phyloP scores from a whole-genome alignment of 2,329 filamentous ascomycete species.

The Sclerotinia subarctica region DNA sequence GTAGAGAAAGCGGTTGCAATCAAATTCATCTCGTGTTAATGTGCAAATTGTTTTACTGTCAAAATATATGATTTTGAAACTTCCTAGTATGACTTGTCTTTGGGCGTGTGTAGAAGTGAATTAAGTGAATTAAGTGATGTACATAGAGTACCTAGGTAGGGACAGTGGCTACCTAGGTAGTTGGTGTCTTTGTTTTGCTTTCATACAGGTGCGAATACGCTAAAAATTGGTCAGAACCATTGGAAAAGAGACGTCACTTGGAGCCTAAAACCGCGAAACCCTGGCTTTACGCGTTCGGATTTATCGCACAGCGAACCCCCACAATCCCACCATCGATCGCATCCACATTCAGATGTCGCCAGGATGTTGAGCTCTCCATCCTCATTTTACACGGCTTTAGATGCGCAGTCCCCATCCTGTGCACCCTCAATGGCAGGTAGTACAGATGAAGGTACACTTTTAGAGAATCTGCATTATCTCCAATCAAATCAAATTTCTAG shows the following conservation, averaged over 20 bases:
- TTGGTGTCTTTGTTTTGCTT: neutral
- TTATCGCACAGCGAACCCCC: neutral
- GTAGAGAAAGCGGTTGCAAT: neutral
- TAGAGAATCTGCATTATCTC: constrained; percentile 2
- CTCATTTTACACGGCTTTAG: constrained; percentile 9
- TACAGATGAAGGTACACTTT: neutral
- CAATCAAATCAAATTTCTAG: constrained; percentile 3
- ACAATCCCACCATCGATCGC: neutral
- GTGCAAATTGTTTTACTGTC: neutral
- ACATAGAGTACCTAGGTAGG: no score
- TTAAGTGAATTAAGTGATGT: no score
- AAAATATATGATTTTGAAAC: neutral
- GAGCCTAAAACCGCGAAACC: neutral
- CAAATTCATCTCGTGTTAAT: neutral
- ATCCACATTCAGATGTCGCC: neutral
- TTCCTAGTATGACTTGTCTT: no score
- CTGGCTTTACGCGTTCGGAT: neutral
- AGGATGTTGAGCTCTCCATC: constrained; percentile 14
- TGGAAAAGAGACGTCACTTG: neutral
- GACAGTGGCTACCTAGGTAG: no score
- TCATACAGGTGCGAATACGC: neutral
- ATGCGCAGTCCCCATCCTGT: neutral
- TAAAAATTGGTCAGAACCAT: neutral
- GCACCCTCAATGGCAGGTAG: constrained; percentile 8
- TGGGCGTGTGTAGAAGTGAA: no score